Evolutionary conservation across 2,329 filamentous ascomycete genomes (phyloP).

Genomic region (Magnaporthiopsis poae): DNA sequence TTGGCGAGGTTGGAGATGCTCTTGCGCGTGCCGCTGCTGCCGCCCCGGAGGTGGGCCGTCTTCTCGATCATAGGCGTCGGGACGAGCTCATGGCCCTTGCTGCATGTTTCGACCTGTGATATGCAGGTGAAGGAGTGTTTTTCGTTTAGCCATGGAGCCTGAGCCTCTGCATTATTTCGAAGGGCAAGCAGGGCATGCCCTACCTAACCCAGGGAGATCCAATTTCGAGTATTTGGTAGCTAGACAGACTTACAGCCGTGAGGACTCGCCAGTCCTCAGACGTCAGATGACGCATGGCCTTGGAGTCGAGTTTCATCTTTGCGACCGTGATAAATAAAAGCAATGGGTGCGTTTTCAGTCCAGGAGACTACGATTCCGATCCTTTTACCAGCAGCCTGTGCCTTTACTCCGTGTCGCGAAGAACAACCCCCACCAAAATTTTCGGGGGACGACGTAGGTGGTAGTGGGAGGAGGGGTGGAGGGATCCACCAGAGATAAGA

Average conservation of each 20-base stretch:
- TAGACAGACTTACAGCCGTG: constrained; percentile 57
- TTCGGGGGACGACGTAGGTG: neutral
- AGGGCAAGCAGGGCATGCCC: neutral
- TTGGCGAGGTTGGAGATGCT: constrained; percentile 89
- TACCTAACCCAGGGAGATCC: neutral
- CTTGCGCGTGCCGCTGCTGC: constrained; percentile 68
- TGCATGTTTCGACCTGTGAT: constrained; percentile 76
- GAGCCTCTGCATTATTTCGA: neutral
- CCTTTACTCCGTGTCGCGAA: neutral
- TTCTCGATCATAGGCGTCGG: constrained; percentile 81
- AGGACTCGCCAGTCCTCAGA: constrained; percentile 92
- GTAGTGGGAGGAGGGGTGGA: neutral
- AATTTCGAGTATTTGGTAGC: constrained; percentile 9
- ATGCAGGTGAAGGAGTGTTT: neutral
- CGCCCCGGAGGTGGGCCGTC: constrained; percentile 69
- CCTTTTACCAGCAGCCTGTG: neutral
- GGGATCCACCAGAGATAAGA: constrained; percentile 9
- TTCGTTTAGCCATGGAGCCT: neutral
- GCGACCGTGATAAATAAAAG: neutral
- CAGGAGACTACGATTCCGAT: constrained; percentile 2
- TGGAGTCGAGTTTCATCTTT: constrained; percentile 88
- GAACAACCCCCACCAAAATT: constrained; percentile 5
- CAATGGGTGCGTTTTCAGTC: neutral
- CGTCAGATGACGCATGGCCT: constrained; percentile 83
- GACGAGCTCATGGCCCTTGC: constrained; percentile 93